Base-by-base conservation (phyloP, 2,329 filamentous ascomycete species). In the Aspergillus phoenicis region DNA sequence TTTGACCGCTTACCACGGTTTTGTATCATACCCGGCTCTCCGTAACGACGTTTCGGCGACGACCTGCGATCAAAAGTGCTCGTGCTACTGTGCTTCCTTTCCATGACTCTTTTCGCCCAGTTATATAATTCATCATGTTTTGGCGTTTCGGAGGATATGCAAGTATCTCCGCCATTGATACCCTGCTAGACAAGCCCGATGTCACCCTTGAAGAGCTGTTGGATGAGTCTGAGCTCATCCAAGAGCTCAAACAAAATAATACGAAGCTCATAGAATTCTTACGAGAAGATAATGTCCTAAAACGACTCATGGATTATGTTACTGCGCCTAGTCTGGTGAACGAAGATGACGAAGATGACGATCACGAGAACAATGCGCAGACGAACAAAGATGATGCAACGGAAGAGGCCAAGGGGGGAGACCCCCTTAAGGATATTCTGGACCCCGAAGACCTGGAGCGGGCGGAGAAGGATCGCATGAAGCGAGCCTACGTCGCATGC, bases 141-240 rank as follows among this genome's bases (percentile, higher is more conserved):
- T 99, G 95, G 95, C 90, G 94, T 81, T 99, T 98, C 85, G 94
- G 95, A 85, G 93, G 93, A 75, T 98, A 98, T 85, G 91, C 93
- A 84, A 96, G 92, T 85, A 90, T 97, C 80, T 97, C 94, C 72
- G 90, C 93, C 75, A 92, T 99, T 79, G 95, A 98, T 80, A 93
- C 89, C 70, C 91, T 99, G 73, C 92, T 99, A 77, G 95, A 99
- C 77, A 97, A 97, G 80, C 88, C 87, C 70, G 91, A 97, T 80
- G 93, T 97, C 75, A 93, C 91, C 56, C 89, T 98, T 67, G 95
- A 99, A 80, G 94, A 98, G 76, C 84, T 99, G 62, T 87, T 99
- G 65, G 93, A 98, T 77, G 95, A 99, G 83, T 90, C 91, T 73
- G 95, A 99, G 76, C 82, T 98, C 71, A 95, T 98, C 70, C 93